Conservation (phyloP, 1,284 basidiomycete genomes). For the Cryptococcus sp. region DNA sequence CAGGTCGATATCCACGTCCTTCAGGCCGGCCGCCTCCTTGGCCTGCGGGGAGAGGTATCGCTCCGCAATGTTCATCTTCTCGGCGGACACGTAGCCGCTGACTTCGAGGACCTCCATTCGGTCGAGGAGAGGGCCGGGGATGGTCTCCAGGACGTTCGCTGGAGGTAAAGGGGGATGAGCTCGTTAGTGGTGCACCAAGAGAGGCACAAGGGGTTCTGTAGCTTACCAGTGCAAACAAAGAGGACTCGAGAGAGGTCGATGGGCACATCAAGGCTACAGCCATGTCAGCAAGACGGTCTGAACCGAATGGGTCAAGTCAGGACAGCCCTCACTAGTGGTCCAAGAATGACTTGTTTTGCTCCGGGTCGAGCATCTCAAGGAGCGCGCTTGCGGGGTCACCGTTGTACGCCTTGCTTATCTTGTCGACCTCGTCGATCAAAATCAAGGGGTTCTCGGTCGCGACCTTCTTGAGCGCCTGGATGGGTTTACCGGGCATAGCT, state of each 20-base stretch:
- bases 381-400: constrained; percentile 93
- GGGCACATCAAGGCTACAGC: constrained; percentile 83
- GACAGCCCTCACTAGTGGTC: constrained; percentile 78
- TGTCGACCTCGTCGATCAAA: constrained; percentile 97
- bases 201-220: neutral
- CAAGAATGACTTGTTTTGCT: constrained; percentile 93
- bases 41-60: constrained; percentile 92
- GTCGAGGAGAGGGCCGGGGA: constrained; percentile 92
- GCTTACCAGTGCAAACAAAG: constrained; percentile 86
- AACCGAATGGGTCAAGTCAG: too few relatives aligned
- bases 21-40: constrained; percentile 83
- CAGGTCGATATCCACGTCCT: constrained; percentile 73
- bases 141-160: constrained; percentile 91
- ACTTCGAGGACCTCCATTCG: constrained; percentile 98
- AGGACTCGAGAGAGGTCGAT: constrained; percentile 92
- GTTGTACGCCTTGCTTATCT: constrained; percentile 87
- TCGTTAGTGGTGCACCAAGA: neutral
- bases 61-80: constrained; percentile 89
- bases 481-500: constrained; percentile 95
- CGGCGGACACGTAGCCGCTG: constrained; percentile 92
- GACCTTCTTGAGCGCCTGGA: constrained; percentile 94
- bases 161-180: neutral
- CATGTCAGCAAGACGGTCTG: neutral
- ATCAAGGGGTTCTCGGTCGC: constrained; percentile 96
- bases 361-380: constrained; percentile 96